phyloP scores from a whole-genome alignment of 192 early-diverging fungal species.

The Ambispora gerdemannii region DNA sequence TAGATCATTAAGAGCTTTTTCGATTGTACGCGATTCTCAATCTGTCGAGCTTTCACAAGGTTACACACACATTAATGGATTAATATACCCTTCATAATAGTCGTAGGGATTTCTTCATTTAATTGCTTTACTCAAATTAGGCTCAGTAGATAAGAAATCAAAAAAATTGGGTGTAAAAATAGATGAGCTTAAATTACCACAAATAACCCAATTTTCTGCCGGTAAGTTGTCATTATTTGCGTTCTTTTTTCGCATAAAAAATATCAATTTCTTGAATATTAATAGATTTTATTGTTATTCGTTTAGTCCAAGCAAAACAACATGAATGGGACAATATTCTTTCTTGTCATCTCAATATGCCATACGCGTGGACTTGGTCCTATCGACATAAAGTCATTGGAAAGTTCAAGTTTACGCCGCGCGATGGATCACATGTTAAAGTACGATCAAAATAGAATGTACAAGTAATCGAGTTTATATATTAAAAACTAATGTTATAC shows the following conservation, averaged over 20 bases:
- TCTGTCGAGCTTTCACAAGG: constrained; percentile 84
- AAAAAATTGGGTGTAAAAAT: constrained; percentile 57
- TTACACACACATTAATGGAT: neutral
- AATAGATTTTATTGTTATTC: neutral
- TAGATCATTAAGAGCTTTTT: constrained; percentile 77
- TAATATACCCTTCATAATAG: too few relatives aligned
- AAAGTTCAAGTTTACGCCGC: constrained; percentile 58
- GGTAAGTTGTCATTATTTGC: constrained; percentile 39
- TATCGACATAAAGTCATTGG: constrained; percentile 74
- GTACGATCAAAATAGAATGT: constrained; percentile 26
- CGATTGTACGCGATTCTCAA: constrained; percentile 79
- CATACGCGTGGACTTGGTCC: constrained; percentile 77
- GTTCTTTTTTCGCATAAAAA: neutral
- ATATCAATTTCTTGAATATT: neutral
- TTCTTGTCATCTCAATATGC: constrained; percentile 79
- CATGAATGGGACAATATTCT: constrained; percentile 92
- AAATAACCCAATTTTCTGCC: constrained; percentile 70
- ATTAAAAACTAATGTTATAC: too few relatives aligned
- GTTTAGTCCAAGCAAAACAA: constrained; percentile 51
- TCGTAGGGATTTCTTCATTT: too few relatives aligned
- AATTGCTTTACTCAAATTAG: too few relatives aligned
- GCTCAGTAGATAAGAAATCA: constrained; percentile 64
- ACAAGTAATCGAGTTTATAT: too few relatives aligned
- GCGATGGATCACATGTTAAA: constrained; percentile 60
- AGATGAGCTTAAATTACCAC: constrained; percentile 69